Conservation (phyloP, 225 moss, liverwort and hornwort genomes). For the Bryoerythrophyllum caledonicum region DNA sequence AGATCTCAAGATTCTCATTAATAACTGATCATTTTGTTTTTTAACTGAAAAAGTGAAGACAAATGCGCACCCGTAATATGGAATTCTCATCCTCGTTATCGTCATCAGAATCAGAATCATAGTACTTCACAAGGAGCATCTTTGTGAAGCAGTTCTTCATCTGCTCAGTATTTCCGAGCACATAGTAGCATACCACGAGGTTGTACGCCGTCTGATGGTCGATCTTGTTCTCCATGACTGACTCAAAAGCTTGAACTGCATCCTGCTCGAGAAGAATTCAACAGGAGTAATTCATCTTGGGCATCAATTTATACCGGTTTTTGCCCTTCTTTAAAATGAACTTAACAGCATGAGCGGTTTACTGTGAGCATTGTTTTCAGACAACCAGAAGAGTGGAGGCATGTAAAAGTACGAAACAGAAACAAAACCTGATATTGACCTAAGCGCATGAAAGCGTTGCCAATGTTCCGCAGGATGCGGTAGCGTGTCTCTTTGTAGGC, state of each 20-base stretch:
- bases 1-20: neutral
- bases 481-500: conserved; percentile 83
- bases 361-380: neutral
- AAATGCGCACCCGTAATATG: conserved; percentile 49
- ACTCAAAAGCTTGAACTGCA: conserved; percentile 75
- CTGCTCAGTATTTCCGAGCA: conserved; percentile 64
- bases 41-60: neutral
- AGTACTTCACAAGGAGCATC: conserved; percentile 81
- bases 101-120: conserved; percentile 77
- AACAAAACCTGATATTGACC: conserved; percentile 85
- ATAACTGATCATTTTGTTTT: neutral
- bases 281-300: conserved; percentile 1
- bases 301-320: neutral
- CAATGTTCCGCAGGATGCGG: conserved; percentile 79
- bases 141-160: conserved; percentile 85
- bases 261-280: conserved; percentile 47
- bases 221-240: conserved; percentile 74
- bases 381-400: neutral
- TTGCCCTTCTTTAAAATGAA: neutral
- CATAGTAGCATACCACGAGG: conserved; percentile 72
- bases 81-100: conserved; percentile 55
- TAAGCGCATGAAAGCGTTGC: conserved; percentile 87
- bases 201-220: conserved; percentile 95
- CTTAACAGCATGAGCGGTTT: neutral
- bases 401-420: conserved; percentile 20